phyloP scores from a whole-genome alignment of 163 green algal genomes.

The Chloromonas sp. region DNA sequence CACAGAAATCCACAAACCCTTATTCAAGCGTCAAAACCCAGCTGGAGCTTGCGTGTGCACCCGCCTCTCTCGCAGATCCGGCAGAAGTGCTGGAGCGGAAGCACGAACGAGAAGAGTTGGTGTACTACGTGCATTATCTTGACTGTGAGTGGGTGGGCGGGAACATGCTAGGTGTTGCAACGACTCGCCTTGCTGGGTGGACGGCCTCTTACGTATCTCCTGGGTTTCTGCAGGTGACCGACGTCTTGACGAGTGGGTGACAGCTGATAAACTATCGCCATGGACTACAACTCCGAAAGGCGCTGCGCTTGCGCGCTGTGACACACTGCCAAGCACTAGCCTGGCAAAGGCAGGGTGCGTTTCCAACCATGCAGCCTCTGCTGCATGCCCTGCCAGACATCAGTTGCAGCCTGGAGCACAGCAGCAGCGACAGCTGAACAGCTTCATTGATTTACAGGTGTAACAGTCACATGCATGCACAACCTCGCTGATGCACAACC shows the following conservation, averaged over 20 bases:
- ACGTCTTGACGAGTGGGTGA: constrained; percentile 87
- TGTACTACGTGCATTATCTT: constrained; percentile 88
- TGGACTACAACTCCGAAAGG: constrained; percentile 65
- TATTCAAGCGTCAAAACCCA: neutral
- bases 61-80: constrained; percentile 17
- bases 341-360: neutral
- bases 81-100: constrained; percentile 31
- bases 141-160: constrained; percentile 52
- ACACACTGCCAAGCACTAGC: neutral
- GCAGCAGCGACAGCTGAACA: no score
- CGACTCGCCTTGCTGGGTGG: no score
- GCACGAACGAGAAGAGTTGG: constrained; percentile 14
- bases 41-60: neutral
- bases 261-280: constrained; percentile 61
- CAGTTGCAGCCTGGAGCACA: no score
- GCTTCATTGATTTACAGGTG: no score
- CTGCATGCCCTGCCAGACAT: no score
- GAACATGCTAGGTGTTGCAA: no score
- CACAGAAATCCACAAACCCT: neutral
- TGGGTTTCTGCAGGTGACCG: constrained; percentile 61
- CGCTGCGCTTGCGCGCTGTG: constrained; percentile 18
- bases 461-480: no score
- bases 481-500: no score
- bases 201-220: neutral
- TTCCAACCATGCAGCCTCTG: no score